Evolutionary conservation across 768 basidiomycete species (phyloP), one percentile per base, ranked within the genome.

Genomic region (Panaeolus papilionaceus): DNA sequence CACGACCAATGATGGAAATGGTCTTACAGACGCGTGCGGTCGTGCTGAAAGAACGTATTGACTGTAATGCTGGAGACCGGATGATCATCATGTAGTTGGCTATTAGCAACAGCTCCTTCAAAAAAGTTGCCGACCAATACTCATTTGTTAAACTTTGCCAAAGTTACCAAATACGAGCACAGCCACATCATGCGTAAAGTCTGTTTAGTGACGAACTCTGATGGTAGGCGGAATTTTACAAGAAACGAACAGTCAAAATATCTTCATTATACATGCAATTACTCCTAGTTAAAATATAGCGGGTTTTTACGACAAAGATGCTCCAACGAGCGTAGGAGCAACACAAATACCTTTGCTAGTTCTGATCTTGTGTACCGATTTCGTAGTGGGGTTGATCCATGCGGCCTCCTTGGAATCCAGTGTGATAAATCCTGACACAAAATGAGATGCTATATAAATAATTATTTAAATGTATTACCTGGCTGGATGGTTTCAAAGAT

Each of bases 401-500:
- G 94, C 96, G 28, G 96, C 97, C 72, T 96, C 95, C 70, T 80
- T 86, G 16, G 88, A 88, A 65, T 96, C 92, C 5, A 99, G 84
- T 6, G 98, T 99, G 42, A 85, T 95, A 76, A 99, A 98, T 20
- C 91, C 94, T 90, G 70, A 26, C 54, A 20, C 63, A 20, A 63
- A 6, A 58, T 61, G 63, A 54, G 62, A 70, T 58, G 40, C 23
- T 2, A 18, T 44, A 38, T 54, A 54, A 14, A 5, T 16, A 16
- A 12, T 12, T 37, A 16, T 26, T 44, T 18, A 40, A 47, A n/a
- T 37, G 7, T 10, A 28, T 38, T 71, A 91, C 94, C 92, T 63
- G 96, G 95, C 76, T 98, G 98, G 62, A 99, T 88, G 0, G 96
- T 92, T 81, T 99, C 98, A 74, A 98, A 99, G 38, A 99, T 93